Percentiles rank a stretch among this genome's conserved stretches.
phyloP scores from a whole-genome alignment of 495 filamentous ascomycete species.

The Oleoguttula mirabilis region DNA sequence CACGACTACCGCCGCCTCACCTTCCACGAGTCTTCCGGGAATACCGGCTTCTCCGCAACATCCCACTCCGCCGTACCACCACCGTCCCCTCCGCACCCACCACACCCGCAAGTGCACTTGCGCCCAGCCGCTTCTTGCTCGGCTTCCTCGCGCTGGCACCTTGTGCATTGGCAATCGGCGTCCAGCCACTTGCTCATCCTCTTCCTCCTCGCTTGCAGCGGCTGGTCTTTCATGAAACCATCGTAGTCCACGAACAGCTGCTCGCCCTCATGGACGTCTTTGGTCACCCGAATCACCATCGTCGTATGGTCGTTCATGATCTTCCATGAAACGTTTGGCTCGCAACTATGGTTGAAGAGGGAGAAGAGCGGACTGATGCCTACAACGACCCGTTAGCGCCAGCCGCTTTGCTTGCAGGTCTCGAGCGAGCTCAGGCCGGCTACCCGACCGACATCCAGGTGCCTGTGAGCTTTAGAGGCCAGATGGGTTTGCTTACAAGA shows the following conservation, averaged over 20 bases:
- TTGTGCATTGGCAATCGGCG: constrained; percentile 8
- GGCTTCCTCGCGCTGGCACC: constrained; percentile 13
- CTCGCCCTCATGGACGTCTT: constrained; percentile 5
- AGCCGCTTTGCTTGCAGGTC: not conserved
- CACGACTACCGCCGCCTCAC: no score
- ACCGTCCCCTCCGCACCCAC: not conserved
- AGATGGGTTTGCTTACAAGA: no score
- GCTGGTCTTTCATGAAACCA: constrained; percentile 1
- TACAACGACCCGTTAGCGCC: no score
- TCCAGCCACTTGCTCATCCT: constrained; percentile 15
- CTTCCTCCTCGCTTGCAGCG: not conserved
- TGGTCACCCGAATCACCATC: not conserved
- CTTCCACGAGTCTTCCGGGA: constrained; percentile 15
- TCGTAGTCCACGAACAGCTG: constrained; percentile 18
- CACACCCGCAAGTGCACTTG: not conserved
- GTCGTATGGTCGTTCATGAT: not conserved
- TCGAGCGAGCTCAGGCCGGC: not conserved
- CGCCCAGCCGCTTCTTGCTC: not conserved
- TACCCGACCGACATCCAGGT: not conserved
- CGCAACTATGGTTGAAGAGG: constrained; percentile 18
- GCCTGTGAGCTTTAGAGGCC: not conserved
- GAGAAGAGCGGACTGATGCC: constrained; percentile 14
- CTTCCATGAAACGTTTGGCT: constrained; percentile 11
- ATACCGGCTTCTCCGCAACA: constrained; percentile 5
- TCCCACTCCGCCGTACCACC: constrained; percentile 6